These are phyloP conservation scores for Rhizophora mangle DNA, from an alignment of 345 rosid species.

Conservation along the genomic window DNA sequence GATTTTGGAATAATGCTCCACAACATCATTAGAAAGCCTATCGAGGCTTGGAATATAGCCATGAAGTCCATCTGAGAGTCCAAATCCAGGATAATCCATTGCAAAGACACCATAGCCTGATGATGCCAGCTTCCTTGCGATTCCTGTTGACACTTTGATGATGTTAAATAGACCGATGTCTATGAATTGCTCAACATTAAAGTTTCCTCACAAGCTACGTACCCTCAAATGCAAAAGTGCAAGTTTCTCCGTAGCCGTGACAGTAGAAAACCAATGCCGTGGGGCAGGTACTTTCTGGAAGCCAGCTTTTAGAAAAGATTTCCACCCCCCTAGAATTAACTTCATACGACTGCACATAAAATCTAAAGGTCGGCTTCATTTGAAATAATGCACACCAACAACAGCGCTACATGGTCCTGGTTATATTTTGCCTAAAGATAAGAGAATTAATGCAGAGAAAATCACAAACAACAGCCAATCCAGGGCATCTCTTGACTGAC, in stretches of 20 bases:
- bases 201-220: neutral
- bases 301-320: conserved; percentile 28
- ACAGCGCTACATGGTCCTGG: no score
- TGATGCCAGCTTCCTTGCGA: conserved; percentile 81
- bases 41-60: conserved; percentile 83
- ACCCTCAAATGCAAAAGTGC: conserved; percentile 28
- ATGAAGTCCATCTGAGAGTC: conserved; percentile 92
- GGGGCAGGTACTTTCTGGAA: conserved; percentile 13
- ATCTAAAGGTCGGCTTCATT: neutral
- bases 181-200: neutral
- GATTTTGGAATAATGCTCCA: conserved; percentile 72
- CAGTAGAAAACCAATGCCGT: conserved; percentile 28
- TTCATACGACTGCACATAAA: conserved; percentile 11
- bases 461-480: no score
- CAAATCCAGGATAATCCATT: conserved; percentile 96
- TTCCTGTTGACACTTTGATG: conserved; percentile 41
- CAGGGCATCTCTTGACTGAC: no score
- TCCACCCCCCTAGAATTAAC: conserved; percentile 25
- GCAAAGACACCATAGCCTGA: conserved; percentile 86
- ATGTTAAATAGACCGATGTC: neutral
- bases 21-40: conserved; percentile 68
- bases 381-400: no score
- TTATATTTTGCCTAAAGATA: no score
- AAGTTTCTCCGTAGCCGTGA: conserved; percentile 31
- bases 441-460: no score